Conservation (phyloP, 2,329 filamentous ascomycete genomes). For the Rutstroemia sp. region DNA sequence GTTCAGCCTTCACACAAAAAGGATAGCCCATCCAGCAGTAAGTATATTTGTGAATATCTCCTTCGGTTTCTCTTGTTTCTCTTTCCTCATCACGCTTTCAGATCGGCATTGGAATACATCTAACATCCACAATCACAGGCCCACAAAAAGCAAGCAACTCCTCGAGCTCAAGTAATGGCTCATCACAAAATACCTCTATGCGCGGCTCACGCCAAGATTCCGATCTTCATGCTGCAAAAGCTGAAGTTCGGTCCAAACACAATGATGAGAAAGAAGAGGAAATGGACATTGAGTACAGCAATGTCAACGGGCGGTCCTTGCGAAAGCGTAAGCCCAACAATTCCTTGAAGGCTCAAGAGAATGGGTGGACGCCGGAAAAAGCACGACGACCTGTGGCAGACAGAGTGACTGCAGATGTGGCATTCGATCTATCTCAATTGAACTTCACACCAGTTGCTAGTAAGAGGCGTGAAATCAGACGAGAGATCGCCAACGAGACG, state of each 20-base stretch:
- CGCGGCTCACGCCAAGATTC: constrained; percentile 3
- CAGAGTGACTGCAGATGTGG: background rate
- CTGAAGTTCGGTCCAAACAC: background rate
- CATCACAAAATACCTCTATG: background rate
- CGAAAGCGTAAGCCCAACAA: constrained; percentile 16
- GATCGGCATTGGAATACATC: background rate
- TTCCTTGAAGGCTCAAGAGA: constrained; percentile 22
- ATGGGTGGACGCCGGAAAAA: constrained; percentile 7
- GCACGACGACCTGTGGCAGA: background rate
- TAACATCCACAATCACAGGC: background rate
- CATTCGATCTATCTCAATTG: background rate
- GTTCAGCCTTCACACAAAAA: constrained; percentile 24
- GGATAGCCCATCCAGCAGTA: constrained; percentile 7
- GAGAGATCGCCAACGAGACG: constrained; percentile 27
- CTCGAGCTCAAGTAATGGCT: background rate
- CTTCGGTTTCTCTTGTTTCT: no score
- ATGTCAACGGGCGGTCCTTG: constrained; percentile 8
- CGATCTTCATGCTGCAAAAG: constrained; percentile 1
- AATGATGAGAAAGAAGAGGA: constrained; percentile 6
- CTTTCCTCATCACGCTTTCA: no score
- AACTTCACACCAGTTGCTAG: background rate
- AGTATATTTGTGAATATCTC: background rate
- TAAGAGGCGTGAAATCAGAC: constrained; percentile 10
- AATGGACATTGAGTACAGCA: constrained; percentile 8
- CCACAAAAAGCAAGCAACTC: background rate